A percentile compares a stretch with the other conserved stretches of the same genome.
Conservation (phyloP, 78 protist genomes). For the Dictyostelium capitatum region DNA sequence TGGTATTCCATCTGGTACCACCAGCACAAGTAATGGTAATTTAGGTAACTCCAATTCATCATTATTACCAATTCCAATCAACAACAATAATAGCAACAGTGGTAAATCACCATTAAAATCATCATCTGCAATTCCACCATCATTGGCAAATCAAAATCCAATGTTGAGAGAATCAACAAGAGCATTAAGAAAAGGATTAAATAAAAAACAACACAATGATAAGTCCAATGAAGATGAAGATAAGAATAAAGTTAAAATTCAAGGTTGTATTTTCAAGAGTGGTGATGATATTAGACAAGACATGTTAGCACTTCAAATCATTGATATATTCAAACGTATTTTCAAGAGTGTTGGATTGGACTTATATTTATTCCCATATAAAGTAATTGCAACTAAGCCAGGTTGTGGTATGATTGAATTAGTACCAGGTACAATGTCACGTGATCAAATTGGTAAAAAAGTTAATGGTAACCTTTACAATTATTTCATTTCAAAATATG, state of each 20-base stretch:
- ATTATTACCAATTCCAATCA: not conserved
- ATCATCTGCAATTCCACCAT: conserved; percentile 2
- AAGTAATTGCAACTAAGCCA: conserved; percentile 93
- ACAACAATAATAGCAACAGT: not conserved
- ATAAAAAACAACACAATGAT: not conserved
- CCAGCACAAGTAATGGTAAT: not conserved
- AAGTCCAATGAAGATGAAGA: not conserved
- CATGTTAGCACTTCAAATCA: conserved; percentile 93
- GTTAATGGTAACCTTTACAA: conserved; percentile 81
- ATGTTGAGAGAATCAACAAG: conserved; percentile 9
- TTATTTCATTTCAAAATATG: conserved; percentile 89
- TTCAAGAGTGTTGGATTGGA: conserved; percentile 85
- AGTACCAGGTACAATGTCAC: conserved; percentile 92
- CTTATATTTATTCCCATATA: conserved; percentile 94
- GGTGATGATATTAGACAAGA: conserved; percentile 98
- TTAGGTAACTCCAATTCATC: not conserved
- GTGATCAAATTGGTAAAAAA: conserved; percentile 94
- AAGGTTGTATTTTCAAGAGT: conserved; percentile 83
- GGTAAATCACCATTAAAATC: not conserved
- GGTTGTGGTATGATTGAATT: conserved; percentile 94
- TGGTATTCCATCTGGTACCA: not conserved
- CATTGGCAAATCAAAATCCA: not conserved
- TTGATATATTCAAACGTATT: conserved; percentile 87
- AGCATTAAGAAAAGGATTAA: not conserved
- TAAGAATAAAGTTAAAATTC: conserved; percentile 13